A percentile compares a stretch with the other conserved stretches of the same genome.
Evolutionary conservation across 345 rosid genomes (phyloP).

Genomic region (Arabis alpina): DNA sequence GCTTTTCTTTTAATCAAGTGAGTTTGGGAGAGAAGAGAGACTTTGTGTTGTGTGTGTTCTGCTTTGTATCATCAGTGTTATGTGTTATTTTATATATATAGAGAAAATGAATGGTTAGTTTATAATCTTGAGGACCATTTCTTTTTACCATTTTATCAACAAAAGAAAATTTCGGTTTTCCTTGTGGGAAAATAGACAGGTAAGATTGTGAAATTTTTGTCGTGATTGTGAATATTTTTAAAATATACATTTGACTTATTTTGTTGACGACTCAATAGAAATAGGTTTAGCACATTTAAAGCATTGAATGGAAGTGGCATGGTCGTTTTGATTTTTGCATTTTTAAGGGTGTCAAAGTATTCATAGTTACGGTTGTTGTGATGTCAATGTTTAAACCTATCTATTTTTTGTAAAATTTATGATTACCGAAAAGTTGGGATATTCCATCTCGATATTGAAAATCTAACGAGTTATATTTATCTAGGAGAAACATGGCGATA

Average conservation of each 20-base stretch:
- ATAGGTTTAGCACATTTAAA: no score
- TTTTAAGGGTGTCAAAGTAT: background rate
- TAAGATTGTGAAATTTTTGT: constrained; percentile 11
- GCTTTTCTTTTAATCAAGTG: background rate
- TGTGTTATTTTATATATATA: constrained; percentile 24
- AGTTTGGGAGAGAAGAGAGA: constrained; percentile 5
- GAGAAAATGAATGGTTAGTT: background rate
- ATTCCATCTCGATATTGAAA: no score
- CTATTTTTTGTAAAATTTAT: no score
- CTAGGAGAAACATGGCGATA: no score
- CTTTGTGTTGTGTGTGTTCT: background rate
- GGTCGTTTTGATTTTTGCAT: constrained; percentile 10
- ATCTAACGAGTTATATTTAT: no score
- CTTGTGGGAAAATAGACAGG: constrained; percentile 28
- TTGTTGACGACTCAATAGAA: background rate
- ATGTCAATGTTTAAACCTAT: background rate
- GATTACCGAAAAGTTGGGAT: no score
- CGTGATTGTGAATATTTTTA: background rate
- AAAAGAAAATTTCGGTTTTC: constrained; percentile 4
- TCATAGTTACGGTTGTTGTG: background rate
- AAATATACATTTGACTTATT: background rate
- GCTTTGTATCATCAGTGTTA: constrained; percentile 1
- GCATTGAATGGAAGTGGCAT: background rate
- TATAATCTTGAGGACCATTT: background rate
- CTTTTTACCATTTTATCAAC: constrained; percentile 13